Percentiles rank a stretch among this genome's conserved stretches.
phyloP scores from a whole-genome alignment of 768 basidiomycete species.

The Hebeloma cylindrosporum region DNA sequence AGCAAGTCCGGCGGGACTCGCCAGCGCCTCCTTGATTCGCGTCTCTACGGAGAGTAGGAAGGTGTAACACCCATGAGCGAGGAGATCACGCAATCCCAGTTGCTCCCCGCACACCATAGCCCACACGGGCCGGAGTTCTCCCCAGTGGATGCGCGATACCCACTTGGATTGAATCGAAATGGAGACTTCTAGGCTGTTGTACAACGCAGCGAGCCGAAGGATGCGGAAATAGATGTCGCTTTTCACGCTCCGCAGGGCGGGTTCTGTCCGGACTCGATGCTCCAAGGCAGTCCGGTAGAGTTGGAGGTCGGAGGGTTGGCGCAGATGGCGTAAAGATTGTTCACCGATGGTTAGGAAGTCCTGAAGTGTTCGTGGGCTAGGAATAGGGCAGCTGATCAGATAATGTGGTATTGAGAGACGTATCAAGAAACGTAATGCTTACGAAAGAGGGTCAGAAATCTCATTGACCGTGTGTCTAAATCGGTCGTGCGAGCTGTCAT shows the following conservation, averaged over 20 bases:
- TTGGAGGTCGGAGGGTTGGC: constrained; percentile 27
- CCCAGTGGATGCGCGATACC: constrained; percentile 32
- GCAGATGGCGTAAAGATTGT: constrained; percentile 37
- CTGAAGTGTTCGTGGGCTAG: too few species aligned
- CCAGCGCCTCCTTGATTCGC: constrained; percentile 8
- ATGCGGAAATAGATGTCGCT: constrained; percentile 33
- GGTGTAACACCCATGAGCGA: constrained; percentile 25
- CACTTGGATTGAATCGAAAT: constrained; percentile 31
- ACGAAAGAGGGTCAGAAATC: too few species aligned
- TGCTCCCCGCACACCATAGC: constrained; percentile 23
- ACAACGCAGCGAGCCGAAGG: constrained; percentile 34
- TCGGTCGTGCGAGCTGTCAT: too few species aligned
- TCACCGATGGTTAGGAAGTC: constrained; percentile 40
- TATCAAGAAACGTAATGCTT: too few species aligned
- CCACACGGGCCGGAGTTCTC: constrained; percentile 23
- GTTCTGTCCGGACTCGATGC: constrained; percentile 27
- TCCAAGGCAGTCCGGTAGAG: constrained; percentile 39
- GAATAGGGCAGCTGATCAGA: too few species aligned
- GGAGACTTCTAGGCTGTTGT: constrained; percentile 25
- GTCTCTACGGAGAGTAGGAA: constrained; percentile 21
- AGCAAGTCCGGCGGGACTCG: too few species aligned
- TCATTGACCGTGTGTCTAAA: too few species aligned
- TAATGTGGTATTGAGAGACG: too few species aligned
- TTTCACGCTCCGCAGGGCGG: constrained; percentile 25
- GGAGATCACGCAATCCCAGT: constrained; percentile 16